Base-by-base conservation (phyloP, 2,329 filamentous ascomycete species). In the Aspergillus terreus region DNA sequence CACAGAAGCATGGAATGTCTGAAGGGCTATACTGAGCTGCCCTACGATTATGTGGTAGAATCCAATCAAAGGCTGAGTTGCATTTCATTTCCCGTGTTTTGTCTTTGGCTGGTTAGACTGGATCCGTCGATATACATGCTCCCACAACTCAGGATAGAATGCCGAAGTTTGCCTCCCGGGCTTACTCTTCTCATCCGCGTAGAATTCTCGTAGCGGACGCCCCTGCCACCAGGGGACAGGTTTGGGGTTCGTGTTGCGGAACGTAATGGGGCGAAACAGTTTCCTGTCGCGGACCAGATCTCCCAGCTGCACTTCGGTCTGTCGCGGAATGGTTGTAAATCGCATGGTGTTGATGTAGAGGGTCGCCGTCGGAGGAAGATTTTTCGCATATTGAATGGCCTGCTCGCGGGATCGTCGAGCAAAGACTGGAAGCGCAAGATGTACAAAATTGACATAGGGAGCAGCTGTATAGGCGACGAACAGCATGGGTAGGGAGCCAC, bases 391-490 rank as follows among this genome's bases (percentile, higher is more conserved):
- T 51, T 71, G 66, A 40, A 73, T 54, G 14, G 74, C 69, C 15
- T 68, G 63, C 50, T 76, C 71, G 32, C 79, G 80, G 0, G 85
- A 87, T 36, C 76, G 70, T 42, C 87, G 82, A 14, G 86, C 87
- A 58, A 80, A 81, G 0, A 76, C 67, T 0, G 90, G 90, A 1
- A 92, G 76, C 19, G 81, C 80, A 46, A 94, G 73, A 68, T 88
- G 83, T 53, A 94, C 78, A 63, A 85, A 84, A 38, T 84, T 83
- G 6, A 92, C 87, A 63, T 87, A 88, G 3, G 89, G 87, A 0
- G 82, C 77, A 2, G 85, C 83, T 44, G 80, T 80, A 66, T 84
- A 86, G 33, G 80, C 76, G 19, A 90, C 77, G 62, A 85, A 82
- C 33, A 82, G 51, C 60, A 90, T 73, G 2, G 89, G 89, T 7